Evolutionary conservation across 805 yeast species (phyloP), one percentile per base, ranked within the genome.

Genomic region (Saccharomycopsis malanga): DNA sequence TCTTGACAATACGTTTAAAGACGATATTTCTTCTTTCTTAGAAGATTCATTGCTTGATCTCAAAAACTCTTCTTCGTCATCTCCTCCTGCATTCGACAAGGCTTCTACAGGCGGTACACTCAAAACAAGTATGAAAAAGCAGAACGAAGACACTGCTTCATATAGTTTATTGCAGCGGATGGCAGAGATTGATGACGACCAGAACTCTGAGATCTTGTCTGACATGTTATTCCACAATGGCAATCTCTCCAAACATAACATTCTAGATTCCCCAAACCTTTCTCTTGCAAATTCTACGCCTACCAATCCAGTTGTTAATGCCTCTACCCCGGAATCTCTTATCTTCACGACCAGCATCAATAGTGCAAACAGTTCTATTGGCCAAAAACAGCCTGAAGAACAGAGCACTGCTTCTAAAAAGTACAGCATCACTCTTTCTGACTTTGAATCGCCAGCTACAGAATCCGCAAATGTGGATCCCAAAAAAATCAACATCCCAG

Each of bases 281-380:
- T 39, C 50, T 4, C 42, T 48, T 15, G 41, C 48, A 14, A 45
- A 45, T 21, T 49, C 53, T 2, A 49, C 53, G 25, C 53, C 53
- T n/a, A 36, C 42, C 6, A 50, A 42, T 27, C 29, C 32, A 14
- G 21, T 17, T 3, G 20, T 12, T 14, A 43, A 47, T 34, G 52
- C 49, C 10, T 42, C 44, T 1, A 51, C 54, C 12, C 54, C 54
- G 14, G 54, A 51, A 30, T 48, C 52, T 17, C 32, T 50, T 25
- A 43, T 42, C 10, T 15, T 42, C 1, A 18, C 37, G 15, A 40
- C 35, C 12, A 30, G 29, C n/a, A 20, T 30, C 41, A 39, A 14
- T 14, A 17, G 25, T 5, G 36, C 32, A 36, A 29, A 37, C 34
- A 46, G 46, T 23, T 38, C 20, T 15, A 25, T 34, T 35, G 36